Evolutionary conservation across 371 early-diverging fungal species (phyloP).

Genomic region (Nosema granulosis): DNA sequence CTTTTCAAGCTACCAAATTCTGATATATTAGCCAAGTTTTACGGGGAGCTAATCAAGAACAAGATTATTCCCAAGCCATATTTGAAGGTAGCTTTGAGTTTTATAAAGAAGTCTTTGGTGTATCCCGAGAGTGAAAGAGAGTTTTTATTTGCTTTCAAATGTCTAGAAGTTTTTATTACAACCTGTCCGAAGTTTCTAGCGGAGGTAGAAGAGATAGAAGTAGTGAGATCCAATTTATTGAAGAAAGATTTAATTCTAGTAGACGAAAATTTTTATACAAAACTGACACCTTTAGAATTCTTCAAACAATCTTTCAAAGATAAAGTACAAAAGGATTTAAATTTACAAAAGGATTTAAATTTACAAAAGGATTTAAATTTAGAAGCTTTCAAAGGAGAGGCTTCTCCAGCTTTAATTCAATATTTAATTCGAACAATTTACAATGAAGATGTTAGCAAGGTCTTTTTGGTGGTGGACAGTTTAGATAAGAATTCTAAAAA

Average conservation of each 20-base stretch:
- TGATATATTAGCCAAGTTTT: slow-evolving; percentile 50
- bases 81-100: slow-evolving; percentile 26
- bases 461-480: not conserved
- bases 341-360: not conserved
- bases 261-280: slow-evolving; percentile 37
- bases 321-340: not conserved
- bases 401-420: not conserved
- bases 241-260: slow-evolving; percentile 55
- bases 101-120: slow-evolving; percentile 48
- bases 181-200: slow-evolving; percentile 26
- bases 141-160: slow-evolving; percentile 55
- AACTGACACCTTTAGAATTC: slow-evolving; percentile 16
- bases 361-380: not conserved
- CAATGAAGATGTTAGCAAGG: not conserved
- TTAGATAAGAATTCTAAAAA: slow-evolving; percentile 21
- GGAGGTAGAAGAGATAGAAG: slow-evolving; percentile 53
- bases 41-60: slow-evolving; percentile 57
- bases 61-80: slow-evolving; percentile 51
- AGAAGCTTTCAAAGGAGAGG: not conserved
- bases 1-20: slow-evolving; percentile 48
- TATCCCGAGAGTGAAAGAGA: slow-evolving; percentile 54
- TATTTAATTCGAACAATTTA: not conserved
- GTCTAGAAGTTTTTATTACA: slow-evolving; percentile 43
- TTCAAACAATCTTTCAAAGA: slow-evolving; percentile 13
- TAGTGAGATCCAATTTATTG: slow-evolving; percentile 39